phyloP scores from a whole-genome alignment of 768 basidiomycete species.

The Tephrocybe rancida region DNA sequence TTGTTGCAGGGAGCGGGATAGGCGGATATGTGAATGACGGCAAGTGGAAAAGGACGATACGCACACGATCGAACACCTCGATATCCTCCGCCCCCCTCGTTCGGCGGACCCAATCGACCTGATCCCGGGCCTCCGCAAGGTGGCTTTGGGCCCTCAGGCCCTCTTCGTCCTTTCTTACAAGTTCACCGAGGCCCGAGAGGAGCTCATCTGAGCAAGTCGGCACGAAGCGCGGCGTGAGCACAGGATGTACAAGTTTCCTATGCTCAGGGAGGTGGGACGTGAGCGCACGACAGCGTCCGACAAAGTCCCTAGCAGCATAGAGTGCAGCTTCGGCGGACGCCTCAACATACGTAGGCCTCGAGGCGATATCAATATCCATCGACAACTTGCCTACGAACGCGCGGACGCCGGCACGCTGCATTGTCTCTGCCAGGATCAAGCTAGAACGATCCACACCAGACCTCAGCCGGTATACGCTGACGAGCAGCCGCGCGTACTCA shows the following conservation, averaged over 20 bases:
- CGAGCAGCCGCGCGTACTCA: no score
- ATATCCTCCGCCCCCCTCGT: conserved; percentile 69
- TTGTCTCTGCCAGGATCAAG: conserved; percentile 74
- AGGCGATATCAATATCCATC: conserved; percentile 84
- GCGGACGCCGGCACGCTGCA: conserved; percentile 72
- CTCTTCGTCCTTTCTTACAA: conserved; percentile 39
- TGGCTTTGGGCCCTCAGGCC: conserved; percentile 77
- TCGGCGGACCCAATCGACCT: conserved; percentile 69
- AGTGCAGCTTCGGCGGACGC: conserved; percentile 51
- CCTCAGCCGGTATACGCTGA: no score
- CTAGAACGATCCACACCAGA: conserved; percentile 34
- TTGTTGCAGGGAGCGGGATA: not conserved
- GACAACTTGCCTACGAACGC: conserved; percentile 90
- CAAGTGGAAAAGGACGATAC: not conserved
- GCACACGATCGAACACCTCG: conserved; percentile 72
- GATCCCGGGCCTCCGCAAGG: conserved; percentile 77
- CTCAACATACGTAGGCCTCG: conserved; percentile 73
- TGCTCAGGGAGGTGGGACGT: conserved; percentile 42
- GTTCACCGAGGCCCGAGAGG: conserved; percentile 58
- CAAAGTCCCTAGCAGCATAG: conserved; percentile 56
- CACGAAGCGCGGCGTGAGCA: conserved; percentile 88
- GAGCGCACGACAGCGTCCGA: conserved; percentile 47
- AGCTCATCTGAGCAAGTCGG: conserved; percentile 84
- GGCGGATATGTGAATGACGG: no score
- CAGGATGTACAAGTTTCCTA: conserved; percentile 68